Base-by-base conservation (phyloP, 768 basidiomycete species). In the Suillus ampliporus region DNA sequence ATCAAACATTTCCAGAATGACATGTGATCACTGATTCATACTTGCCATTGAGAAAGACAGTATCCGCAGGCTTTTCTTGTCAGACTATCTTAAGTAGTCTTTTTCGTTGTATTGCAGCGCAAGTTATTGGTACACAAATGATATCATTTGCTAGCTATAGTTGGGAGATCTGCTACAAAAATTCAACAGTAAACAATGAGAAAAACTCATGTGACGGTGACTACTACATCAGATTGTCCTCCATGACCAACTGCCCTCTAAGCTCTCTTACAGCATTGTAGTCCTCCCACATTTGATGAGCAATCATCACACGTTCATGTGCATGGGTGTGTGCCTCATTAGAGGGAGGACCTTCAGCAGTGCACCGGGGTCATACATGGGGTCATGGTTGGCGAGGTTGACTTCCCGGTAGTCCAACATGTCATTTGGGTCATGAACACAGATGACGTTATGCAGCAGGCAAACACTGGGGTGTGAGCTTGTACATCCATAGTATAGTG, bases 381-480 rank as follows among this genome's bases (percentile, higher is more conserved):
- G 37, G 10, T 2, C 9, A 37, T 11, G 10, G 13, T 11, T 37
- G 13, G 10, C 9, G 11, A 11, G 1, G 11, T 37, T 13, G 37
- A 11, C 37, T 37, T 13, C 10, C 10, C 11, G 37, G 13, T 37
- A 37, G 13, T 37, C 37, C 37, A 37, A 11, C 37, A 37, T 37
- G 11, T 68, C 65, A 17, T 58, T 46, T 14, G 56, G 37, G 61
- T 67, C 59, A 58, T 67, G 61, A 14, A 52, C 50, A 3, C 60
- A 35, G 35, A 72, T 67, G 58, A 73, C 74, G 59, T 75, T 74
- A 62, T 72, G 71, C 1, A 70, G 10, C 15, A 65, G 69, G 28
- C 61, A 66, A 72, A 56, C 3, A 64, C 71, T 41, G 65, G n/a
- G 31, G 74, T 57, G 14, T 60, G 28, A 0, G 70, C 62, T 40